These are phyloP conservation scores for Ceratorhiza oryzae-sativae DNA, from an alignment of 1,284 basidiomycete species.

Conservation along the genomic window DNA sequence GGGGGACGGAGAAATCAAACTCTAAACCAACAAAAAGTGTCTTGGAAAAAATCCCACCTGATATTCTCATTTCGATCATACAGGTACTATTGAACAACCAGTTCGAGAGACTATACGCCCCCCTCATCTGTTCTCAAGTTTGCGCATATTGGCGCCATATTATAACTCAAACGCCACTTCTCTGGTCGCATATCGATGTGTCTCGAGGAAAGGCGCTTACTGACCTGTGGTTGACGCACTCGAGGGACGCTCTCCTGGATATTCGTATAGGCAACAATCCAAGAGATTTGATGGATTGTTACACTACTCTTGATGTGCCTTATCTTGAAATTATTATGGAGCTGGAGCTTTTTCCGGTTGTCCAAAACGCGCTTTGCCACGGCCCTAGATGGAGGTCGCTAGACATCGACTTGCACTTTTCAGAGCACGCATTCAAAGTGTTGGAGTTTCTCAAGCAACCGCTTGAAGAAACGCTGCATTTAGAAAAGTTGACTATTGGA, in stretches of 20 bases:
- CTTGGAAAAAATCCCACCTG: background rate
- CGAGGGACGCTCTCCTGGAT: background rate
- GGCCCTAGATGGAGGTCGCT: slow-evolving; percentile 6
- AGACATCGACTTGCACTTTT: background rate
- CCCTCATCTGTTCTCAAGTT: slow-evolving; percentile 15
- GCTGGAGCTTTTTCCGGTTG: no score
- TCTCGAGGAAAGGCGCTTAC: background rate
- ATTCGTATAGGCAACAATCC: background rate
- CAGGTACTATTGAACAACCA: background rate
- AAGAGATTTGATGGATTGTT: no score
- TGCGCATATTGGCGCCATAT: background rate
- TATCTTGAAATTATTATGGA: background rate
- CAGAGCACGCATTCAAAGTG: background rate
- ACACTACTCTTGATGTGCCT: no score
- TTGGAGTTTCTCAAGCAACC: background rate
- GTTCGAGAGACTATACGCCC: slow-evolving; percentile 1
- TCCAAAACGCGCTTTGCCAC: background rate
- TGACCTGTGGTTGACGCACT: background rate
- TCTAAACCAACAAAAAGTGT: background rate
- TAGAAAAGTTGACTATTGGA: background rate
- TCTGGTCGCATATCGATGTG: slow-evolving; percentile 2
- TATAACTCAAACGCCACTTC: background rate
- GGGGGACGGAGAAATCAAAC: no score
- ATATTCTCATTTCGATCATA: slow-evolving; percentile 3
- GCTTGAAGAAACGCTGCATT: background rate